These are phyloP conservation scores for Schoenoplectus triqueter DNA, from an alignment of 202 grass and related monocot species.

Conservation along the genomic window DNA sequence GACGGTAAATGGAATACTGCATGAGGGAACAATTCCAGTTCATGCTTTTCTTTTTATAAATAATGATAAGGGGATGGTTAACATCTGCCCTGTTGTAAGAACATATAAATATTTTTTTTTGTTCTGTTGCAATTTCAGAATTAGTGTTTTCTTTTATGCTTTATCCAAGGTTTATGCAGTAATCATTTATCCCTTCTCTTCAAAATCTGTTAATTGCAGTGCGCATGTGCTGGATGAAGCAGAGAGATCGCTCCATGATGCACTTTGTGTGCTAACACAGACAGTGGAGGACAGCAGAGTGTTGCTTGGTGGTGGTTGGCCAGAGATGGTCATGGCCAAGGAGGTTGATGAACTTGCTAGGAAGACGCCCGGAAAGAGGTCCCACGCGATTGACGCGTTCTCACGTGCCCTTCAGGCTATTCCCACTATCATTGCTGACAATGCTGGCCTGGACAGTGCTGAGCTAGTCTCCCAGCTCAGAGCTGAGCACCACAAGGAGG, in stretches of 20 bases:
- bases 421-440: conserved; percentile 86
- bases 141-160: background rate
- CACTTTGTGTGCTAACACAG: conserved; percentile 89
- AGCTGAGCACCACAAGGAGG: conserved; percentile 92
- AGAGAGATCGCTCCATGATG: conserved; percentile 95
- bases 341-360: conserved; percentile 88
- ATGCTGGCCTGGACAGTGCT: conserved; percentile 84
- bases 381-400: conserved; percentile 87
- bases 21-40: background rate
- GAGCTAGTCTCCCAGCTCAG: conserved; percentile 96
- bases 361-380: conserved; percentile 93
- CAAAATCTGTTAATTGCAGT: conserved; percentile 49
- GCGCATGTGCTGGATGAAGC: conserved; percentile 92
- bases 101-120: background rate
- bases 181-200: background rate
- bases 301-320: conserved; percentile 92
- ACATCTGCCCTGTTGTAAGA: background rate
- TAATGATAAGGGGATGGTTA: background rate
- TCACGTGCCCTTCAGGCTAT: conserved; percentile 84
- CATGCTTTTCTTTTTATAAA: background rate
- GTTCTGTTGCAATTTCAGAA: background rate
- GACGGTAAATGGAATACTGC: background rate
- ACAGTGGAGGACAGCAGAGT: conserved; percentile 90
- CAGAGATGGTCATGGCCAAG: conserved; percentile 94
- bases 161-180: conserved; percentile 17